phyloP scores from a whole-genome alignment of 805 yeast species.

The Wickerhamiella domercqiae region DNA sequence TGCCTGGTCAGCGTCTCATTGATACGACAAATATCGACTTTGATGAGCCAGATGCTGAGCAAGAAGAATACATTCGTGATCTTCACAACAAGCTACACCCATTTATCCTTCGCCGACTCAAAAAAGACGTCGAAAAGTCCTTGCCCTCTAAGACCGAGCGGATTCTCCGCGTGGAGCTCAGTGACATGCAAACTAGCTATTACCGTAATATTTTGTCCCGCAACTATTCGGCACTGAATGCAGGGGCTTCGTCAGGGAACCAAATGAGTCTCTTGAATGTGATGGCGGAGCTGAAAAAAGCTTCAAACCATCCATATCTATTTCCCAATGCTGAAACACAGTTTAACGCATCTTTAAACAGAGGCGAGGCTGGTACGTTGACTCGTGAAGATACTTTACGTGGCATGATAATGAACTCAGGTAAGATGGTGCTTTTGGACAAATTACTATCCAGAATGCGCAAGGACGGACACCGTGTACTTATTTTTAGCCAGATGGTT shows the following conservation, averaged over 20 bases:
- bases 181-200: constrained; percentile 89
- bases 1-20: constrained; percentile 85
- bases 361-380: constrained; percentile 33
- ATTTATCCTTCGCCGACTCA: constrained; percentile 78
- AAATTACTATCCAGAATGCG: constrained; percentile 68
- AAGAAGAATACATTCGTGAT: constrained; percentile 76
- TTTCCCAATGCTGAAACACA: constrained; percentile 86
- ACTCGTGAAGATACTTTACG: constrained; percentile 68
- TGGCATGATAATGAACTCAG: constrained; percentile 94
- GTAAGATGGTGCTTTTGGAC: constrained; percentile 93
- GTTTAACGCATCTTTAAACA: constrained; percentile 37
- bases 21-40: constrained; percentile 85
- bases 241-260: constrained; percentile 59
- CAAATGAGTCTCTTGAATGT: constrained; percentile 78
- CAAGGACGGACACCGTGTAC: constrained; percentile 90
- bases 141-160: constrained; percentile 92
- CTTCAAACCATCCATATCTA: constrained; percentile 91
- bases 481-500: constrained; percentile 95
- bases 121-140: constrained; percentile 94
- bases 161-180: constrained; percentile 83
- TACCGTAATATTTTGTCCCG: constrained; percentile 86
- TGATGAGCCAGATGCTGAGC: constrained; percentile 58
- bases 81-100: constrained; percentile 79
- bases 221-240: constrained; percentile 80
- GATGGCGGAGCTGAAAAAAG: constrained; percentile 92